Base-by-base conservation (phyloP, 2,329 filamentous ascomycete genomes). In the Penicillium freii region DNA sequence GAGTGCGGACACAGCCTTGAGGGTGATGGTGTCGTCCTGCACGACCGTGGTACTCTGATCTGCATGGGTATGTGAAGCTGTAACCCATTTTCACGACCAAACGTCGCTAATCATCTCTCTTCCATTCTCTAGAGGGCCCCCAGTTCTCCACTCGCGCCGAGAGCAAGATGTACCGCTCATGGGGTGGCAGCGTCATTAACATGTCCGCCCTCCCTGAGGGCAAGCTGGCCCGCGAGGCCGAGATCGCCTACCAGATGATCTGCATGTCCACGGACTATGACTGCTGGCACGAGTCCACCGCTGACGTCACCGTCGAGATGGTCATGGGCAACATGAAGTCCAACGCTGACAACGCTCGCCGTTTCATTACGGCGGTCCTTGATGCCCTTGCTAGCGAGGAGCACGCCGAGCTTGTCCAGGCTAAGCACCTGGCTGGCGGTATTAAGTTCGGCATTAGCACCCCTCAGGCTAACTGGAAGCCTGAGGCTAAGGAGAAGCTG, bases 181-280 rank as follows among this genome's bases (percentile, higher is more conserved):
- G 92, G 90, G 93, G 93, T 68, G 93, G 92, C 66, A 89, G 85
- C 64, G 90, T 97, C 52, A 97, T 99, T 82, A 97, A 97, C 84
- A 99, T 99, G 94, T 96, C 91, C 44, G 89, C 88, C 15, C 83
- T 99, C 17, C 94, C 94, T 21, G 94, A 99, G 79, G 90, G 93
- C 49, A 99, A 99, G 82, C 87, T 99, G 21, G 94, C 94, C 10
- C 87, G 91, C 53, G 94, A 99, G 80, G 94, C 94, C 25, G 94
- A 99, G 81, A 89, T 99, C 67, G 89, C 89, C 36, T 97, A 97
- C 77, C 92, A 96, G 80, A 95, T 97, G 85, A 96, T 99, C 71
- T 96, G 93, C 82, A 99, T 99, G 94, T 91, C 91, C 34, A 99
- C 94, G 29, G 94, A 99, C 80, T 99, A 99, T 76, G 94, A 99